These are phyloP conservation scores for fission yeast (Schizosaccharomyces pombe) DNA, from an alignment of 805 yeast genomes.

Conservation along the genomic window DNA sequence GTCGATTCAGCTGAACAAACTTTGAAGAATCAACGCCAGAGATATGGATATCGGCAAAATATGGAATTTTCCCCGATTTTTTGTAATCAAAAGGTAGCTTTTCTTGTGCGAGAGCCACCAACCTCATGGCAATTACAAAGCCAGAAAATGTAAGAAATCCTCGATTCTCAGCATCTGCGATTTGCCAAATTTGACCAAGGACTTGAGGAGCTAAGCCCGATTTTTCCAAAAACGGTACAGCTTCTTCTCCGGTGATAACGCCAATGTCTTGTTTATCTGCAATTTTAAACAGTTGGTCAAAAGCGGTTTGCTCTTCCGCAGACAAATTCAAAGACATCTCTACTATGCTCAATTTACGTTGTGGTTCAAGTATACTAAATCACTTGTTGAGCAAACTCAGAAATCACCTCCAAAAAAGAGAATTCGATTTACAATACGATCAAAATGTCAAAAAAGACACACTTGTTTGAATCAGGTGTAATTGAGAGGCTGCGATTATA, in stretches of 20 bases:
- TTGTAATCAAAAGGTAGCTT: neutral
- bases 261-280: constrained; percentile 64
- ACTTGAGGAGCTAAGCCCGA: constrained; percentile 58
- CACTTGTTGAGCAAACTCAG: too few species aligned
- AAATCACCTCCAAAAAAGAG: too few species aligned
- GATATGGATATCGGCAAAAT: neutral
- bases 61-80: neutral
- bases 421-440: neutral
- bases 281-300: constrained; percentile 50
- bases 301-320: constrained; percentile 50
- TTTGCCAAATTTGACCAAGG: constrained; percentile 75
- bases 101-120: constrained; percentile 63
- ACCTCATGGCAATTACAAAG: constrained; percentile 66
- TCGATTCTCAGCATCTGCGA: constrained; percentile 69
- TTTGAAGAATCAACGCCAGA: neutral
- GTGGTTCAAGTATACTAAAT: too few species aligned
- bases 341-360: too few species aligned
- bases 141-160: constrained; percentile 67
- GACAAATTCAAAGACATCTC: constrained; percentile 16
- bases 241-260: constrained; percentile 66
- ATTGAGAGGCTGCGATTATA: neutral
- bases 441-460: neutral
- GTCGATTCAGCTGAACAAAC: neutral
- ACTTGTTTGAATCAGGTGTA: neutral
- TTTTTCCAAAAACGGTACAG: constrained; percentile 61